Conservation (phyloP, 1,284 basidiomycete species). For the Puccinia polysora region DNA sequence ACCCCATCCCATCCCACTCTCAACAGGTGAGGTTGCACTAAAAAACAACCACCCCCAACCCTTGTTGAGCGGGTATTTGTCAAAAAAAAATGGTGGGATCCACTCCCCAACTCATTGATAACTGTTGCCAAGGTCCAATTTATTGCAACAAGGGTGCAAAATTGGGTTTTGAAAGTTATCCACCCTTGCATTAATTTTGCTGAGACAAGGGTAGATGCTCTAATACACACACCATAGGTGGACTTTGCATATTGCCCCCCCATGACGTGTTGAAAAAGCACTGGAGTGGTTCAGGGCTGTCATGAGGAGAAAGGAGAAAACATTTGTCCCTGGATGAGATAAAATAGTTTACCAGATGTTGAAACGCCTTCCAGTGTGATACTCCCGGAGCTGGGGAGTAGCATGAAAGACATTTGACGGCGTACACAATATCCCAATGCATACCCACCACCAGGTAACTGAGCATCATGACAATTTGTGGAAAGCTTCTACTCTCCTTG, state of each 20-base stretch:
- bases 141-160: too few relatives aligned
- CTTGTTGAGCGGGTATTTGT: too few relatives aligned
- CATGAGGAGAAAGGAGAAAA: not conserved
- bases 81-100: too few relatives aligned
- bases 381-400: not conserved
- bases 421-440: not conserved
- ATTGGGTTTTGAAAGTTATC: too few relatives aligned
- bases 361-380: not conserved
- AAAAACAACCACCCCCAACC: too few relatives aligned
- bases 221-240: not conserved
- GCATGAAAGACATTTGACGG: not conserved
- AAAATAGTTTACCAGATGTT: not conserved
- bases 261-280: constrained; percentile 7
- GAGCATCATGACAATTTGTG: too few relatives aligned
- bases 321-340: not conserved
- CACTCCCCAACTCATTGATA: too few relatives aligned
- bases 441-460: not conserved
- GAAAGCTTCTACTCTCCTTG: not conserved
- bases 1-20: too few relatives aligned
- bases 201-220: too few relatives aligned
- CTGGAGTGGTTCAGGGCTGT: not conserved
- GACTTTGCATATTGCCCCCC: constrained; percentile 1
- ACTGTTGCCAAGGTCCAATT: too few relatives aligned
- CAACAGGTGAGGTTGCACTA: too few relatives aligned
- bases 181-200: too few relatives aligned